Evolutionary conservation across 805 yeast genomes (phyloP).

Genomic region (Phaffomyces opuntiae): DNA sequence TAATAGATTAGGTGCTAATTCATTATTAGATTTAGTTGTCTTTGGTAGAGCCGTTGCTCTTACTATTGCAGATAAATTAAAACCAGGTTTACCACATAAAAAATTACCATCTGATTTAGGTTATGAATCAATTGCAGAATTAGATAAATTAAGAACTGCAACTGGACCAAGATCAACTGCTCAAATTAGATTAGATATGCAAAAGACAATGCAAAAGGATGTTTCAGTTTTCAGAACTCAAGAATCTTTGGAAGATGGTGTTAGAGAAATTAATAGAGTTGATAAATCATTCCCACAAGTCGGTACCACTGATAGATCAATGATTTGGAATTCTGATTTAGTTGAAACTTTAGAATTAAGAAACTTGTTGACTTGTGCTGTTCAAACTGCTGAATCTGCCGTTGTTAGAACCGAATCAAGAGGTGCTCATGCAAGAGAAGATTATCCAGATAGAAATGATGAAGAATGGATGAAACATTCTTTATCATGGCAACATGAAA

Average conservation of each 20-base stretch:
- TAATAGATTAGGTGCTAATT: constrained; percentile 98
- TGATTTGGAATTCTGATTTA: constrained; percentile 98
- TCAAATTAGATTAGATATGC: constrained; percentile 86
- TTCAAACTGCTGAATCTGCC: constrained; percentile 91
- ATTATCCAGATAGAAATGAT: constrained; percentile 93
- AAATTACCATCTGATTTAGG: constrained; percentile 84
- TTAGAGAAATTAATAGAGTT: constrained; percentile 62
- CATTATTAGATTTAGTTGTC: constrained; percentile 90
- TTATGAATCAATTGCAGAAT: constrained; percentile 79
- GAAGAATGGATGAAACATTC: constrained; percentile 97
- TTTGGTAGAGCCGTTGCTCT: constrained; percentile 98
- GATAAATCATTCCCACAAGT: constrained; percentile 70
- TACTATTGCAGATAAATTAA: constrained; percentile 75
- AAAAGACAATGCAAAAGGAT: constrained; percentile 91
- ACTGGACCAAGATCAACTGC: constrained; percentile 79
- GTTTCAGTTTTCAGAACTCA: constrained; percentile 96
- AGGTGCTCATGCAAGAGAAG: constrained; percentile 99
- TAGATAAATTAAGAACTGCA: constrained; percentile 84
- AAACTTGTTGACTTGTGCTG: constrained; percentile 94
- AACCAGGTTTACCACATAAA: constrained; percentile 84
- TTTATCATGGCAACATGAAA: constrained; percentile 76
- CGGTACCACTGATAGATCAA: constrained; percentile 88
- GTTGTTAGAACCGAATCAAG: constrained; percentile 95
- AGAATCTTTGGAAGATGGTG: constrained; percentile 88
- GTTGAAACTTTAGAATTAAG: constrained; percentile 95